Evolutionary conservation across 2,329 filamentous ascomycete genomes (phyloP), one percentile per base, ranked within the genome.

Genomic region (Penicillium italicum): DNA sequence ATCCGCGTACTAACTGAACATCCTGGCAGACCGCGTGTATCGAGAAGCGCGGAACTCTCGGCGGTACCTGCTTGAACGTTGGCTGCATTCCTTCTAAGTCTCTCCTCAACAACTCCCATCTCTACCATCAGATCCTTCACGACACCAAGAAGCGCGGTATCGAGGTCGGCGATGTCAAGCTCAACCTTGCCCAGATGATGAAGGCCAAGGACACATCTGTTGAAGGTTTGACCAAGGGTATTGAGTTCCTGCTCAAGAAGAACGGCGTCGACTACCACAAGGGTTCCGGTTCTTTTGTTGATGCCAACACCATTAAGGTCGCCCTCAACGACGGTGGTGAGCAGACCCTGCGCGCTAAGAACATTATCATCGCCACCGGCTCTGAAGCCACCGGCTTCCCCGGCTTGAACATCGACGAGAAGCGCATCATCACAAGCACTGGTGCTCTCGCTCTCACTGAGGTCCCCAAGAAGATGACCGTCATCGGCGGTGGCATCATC

Each of bases 11-110:
- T 64, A 52, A 65, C 50, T 46, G 46, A 33, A 53, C 44, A 58
- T 31, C 28, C 31, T 49, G 43, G 47, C 56, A 96, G 91, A 93
- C 96, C 62, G 85, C 91, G 59, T 99, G 94, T 79, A 95, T 99
- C 80, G 94, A 99, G 81, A 99, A 99, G 85, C 91, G 94, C 74
- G 94, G 94, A 66, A 83, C 85, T 58, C 87, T 99, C 69, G 94
- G 94, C 71, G 94, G 94, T 74, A 99, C 94, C 71, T 99, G 94
- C 82, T 81, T 99, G 71, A 99, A 99, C 76, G 94, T 99, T 72
- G 94, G 94, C 79, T 99, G 94, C 80, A 99, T 99, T 74, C 94
- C 94, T 65, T 99, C 94, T 64, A 99, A 99, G 80, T 97, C 94
- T 61, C 90, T 99, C 67, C 90, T 99, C 76, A 99, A 97, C 87